Percentiles rank a stretch among this genome's conserved stretches.
Conservation (phyloP, 2,329 filamentous ascomycete genomes). For the Didymella arachidicola region DNA sequence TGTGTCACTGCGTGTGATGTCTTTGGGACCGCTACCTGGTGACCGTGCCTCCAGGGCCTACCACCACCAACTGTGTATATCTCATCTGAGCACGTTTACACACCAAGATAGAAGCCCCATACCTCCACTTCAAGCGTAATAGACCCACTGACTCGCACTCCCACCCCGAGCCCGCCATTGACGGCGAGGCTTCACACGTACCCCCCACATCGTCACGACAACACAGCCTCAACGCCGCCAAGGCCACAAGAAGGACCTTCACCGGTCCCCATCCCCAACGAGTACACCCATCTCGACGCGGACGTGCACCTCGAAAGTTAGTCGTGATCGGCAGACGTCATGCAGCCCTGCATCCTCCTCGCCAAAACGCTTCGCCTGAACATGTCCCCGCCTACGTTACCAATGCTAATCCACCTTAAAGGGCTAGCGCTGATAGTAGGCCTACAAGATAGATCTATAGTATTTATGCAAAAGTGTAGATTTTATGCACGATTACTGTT, state of each 20-base stretch:
- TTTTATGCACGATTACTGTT: no score
- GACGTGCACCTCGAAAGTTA: not conserved
- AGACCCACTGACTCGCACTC: conserved; percentile 1
- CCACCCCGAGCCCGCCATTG: not conserved
- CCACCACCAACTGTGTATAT: no score
- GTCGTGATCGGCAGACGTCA: conserved; percentile 6
- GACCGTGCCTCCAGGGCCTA: no score
- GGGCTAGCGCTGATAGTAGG: not conserved
- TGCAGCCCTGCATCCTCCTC: conserved; percentile 11
- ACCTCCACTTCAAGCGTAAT: no score
- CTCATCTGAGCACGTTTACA: no score
- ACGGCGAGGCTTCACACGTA: not conserved
- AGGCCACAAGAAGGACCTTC: not conserved
- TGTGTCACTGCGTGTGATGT: no score
- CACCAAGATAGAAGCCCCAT: no score
- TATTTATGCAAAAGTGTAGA: not conserved
- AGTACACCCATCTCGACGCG: not conserved
- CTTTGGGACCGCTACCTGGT: no score
- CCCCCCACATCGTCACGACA: not conserved
- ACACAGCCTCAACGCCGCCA: conserved; percentile 1
- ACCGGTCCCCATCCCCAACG: not conserved
- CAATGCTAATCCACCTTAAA: not conserved
- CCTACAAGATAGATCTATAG: no score
- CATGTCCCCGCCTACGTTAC: conserved; percentile 13
- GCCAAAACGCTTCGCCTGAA: conserved; percentile 1